phyloP scores from a whole-genome alignment of 73 alveolate species.

The Tetrahymena thermophila region DNA sequence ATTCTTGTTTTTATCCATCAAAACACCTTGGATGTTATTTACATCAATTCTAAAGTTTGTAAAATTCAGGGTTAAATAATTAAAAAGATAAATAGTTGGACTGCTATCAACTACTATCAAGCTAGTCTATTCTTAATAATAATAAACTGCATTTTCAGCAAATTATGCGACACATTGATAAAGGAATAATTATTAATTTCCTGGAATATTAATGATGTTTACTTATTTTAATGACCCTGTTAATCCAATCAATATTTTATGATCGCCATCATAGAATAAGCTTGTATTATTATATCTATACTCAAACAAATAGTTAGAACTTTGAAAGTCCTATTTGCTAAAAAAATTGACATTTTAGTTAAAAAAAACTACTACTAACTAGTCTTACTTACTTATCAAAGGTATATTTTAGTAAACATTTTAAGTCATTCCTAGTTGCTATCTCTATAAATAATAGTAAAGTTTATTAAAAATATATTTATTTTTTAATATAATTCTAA shows the following conservation, averaged over 20 bases:
- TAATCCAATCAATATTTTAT: not conserved
- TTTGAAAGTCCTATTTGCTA: not conserved
- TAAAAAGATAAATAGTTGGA: not conserved
- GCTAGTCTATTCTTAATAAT: not conserved
- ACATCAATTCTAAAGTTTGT: not conserved
- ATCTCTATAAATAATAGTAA: not conserved
- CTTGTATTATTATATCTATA: not conserved
- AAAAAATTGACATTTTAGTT: too few species aligned
- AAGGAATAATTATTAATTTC: not conserved
- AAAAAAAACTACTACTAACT: not conserved
- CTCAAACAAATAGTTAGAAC: not conserved
- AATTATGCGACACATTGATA: not conserved
- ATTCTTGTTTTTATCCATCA: not conserved
- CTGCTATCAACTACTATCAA: not conserved
- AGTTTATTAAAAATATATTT: too few species aligned
- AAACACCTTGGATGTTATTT: not conserved
- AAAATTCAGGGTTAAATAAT: not conserved
- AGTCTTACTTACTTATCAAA: not conserved
- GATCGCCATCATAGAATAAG: not conserved
- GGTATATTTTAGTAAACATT: not conserved
- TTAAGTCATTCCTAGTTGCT: not conserved
- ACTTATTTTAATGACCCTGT: not conserved
- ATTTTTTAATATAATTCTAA: too few species aligned
- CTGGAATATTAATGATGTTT: not conserved
- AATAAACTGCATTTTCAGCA: not conserved